phyloP scores from a whole-genome alignment of 2,329 filamentous ascomycete genomes.

The Onygenales sp. region DNA sequence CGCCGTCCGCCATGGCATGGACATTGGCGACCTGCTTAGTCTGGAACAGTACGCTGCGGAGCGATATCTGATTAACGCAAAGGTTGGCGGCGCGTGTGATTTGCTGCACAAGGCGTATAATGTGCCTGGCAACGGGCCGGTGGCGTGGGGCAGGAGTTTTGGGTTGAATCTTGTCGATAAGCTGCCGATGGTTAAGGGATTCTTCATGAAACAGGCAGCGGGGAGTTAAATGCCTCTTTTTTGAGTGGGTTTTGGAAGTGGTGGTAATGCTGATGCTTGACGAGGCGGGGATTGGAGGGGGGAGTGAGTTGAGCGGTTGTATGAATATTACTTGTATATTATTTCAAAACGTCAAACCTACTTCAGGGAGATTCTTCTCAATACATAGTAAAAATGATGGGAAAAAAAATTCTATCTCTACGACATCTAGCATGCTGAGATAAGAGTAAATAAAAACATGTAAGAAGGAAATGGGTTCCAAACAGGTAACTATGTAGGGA shows the following conservation, averaged over 20 bases:
- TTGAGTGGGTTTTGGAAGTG: background rate
- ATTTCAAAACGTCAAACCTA: no score
- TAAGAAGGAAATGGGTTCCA: no score
- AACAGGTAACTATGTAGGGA: no score
- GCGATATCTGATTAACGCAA: slow-evolving; percentile 71
- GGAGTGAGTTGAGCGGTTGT: no score
- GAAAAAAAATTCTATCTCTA: no score
- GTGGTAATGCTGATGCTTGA: background rate
- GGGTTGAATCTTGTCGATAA: slow-evolving; percentile 69
- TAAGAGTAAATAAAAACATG: no score
- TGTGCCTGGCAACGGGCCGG: slow-evolving; percentile 59
- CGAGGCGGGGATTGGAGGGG: no score
- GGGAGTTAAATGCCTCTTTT: slow-evolving; percentile 6
- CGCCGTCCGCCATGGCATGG: slow-evolving; percentile 73
- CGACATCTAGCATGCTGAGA: no score
- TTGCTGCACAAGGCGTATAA: slow-evolving; percentile 89
- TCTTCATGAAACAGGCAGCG: slow-evolving; percentile 66
- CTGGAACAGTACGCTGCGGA: slow-evolving; percentile 74
- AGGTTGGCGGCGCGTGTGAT: slow-evolving; percentile 69
- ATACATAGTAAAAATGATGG: no score
- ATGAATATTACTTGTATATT: no score
- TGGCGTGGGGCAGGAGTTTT: slow-evolving; percentile 69
- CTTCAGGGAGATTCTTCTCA: no score
- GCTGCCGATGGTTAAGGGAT: slow-evolving; percentile 65
- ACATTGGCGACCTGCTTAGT: slow-evolving; percentile 68